Base-by-base conservation (phyloP, 768 basidiomycete species). In the Pisolithus albus region DNA sequence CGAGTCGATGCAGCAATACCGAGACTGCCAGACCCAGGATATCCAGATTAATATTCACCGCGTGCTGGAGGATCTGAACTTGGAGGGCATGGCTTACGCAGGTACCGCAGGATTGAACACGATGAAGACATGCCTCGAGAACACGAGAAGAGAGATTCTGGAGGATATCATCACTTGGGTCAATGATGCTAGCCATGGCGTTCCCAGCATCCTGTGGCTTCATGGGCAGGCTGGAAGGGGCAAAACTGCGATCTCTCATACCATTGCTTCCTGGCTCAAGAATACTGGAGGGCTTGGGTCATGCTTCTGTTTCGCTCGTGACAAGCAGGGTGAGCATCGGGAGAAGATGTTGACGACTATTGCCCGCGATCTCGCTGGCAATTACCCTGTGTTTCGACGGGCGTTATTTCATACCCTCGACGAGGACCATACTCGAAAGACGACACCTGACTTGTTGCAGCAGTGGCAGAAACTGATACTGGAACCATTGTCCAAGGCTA, bases 241-340 rank as follows among this genome's bases (percentile, higher is more conserved):
- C 5, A 50, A 50, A 28, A 32, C 49, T 18, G 49, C 39, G 10
- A 46, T 51, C 18, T 32, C 50, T 13, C 50, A 51, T 23, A 51
- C 50, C 2, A 46, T 51, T 13, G 49, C 49, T 0, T 19, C 8
- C 6, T 30, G 9, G 23, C 8, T 41, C 7, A n/a, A 16, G 11
- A 4, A 13, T 1, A 1, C 32, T n/a, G 49, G 39, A 15, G 24
- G 24, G 26, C 49, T 50, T 6, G 49, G 49, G 13, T 50, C 49
- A 1, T 51, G 50, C 15, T 46, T 44, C 15, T 44, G 43, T 8
- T 44, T 44, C 16, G 15, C 43, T 7, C 43, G 43, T 24, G 43
- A 26, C 26, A 24, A 26, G 16, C 24, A 44, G 26, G 13, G 7
- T 16, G 43, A 44, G 26, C 13, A 19, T 16, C 26, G 23, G 5